Conservation (phyloP, 1,284 basidiomycete species). For the Microbotryomycetes sp. region DNA sequence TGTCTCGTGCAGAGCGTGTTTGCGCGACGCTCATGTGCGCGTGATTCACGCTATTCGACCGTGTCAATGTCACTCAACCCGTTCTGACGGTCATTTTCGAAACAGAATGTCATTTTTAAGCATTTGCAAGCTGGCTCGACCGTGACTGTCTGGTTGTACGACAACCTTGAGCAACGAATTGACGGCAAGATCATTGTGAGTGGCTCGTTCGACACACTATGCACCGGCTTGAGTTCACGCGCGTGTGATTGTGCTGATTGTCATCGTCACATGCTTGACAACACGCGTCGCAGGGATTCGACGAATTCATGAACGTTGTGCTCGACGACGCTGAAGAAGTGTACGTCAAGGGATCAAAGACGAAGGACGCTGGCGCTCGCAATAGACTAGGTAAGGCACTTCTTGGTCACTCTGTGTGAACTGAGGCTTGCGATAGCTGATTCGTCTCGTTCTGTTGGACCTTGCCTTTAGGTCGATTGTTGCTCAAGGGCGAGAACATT, state of each 20-base stretch:
- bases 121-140: conserved; percentile 73
- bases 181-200: conserved; percentile 93
- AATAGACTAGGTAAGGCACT: conserved; percentile 60
- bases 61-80: conserved; percentile 35
- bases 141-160: conserved; percentile 93
- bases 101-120: conserved; percentile 97
- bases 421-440: background rate
- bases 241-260: background rate
- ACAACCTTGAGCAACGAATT: conserved; percentile 93
- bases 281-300: conserved; percentile 93
- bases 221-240: background rate
- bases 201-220: too few species aligned
- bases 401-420: conserved; percentile 31
- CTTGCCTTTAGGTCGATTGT: conserved; percentile 63
- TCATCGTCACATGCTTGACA: conserved; percentile 4
- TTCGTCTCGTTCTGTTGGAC: background rate
- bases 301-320: conserved; percentile 99
- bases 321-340: conserved; percentile 91
- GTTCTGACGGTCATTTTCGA: conserved; percentile 13
- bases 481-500: conserved; percentile 94
- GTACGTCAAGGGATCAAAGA: conserved; percentile 64
- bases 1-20: background rate
- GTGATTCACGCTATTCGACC: background rate
- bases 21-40: background rate
- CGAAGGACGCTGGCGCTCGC: conserved; percentile 56